Evolutionary conservation across 768 basidiomycete genomes (phyloP).

Genomic region (Lepiota venenata): DNA sequence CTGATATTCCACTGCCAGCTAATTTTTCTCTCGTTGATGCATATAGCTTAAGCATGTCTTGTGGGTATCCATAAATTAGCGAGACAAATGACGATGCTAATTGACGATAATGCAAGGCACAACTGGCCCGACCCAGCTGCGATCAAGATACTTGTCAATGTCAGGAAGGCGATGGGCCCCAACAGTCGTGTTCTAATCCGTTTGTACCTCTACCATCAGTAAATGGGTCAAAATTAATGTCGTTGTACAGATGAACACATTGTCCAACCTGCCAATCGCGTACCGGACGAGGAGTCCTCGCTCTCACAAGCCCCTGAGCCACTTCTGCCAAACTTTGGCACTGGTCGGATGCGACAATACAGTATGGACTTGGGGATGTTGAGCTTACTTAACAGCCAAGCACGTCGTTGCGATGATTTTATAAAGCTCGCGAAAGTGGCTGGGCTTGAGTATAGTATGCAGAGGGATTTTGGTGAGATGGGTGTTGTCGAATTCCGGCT

Average conservation of each 20-base stretch:
- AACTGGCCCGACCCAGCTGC: conserved; percentile 35
- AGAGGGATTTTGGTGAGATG: conserved; percentile 28
- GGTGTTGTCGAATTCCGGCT: conserved; percentile 24
- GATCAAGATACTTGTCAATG: conserved; percentile 29
- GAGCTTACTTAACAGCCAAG: conserved; percentile 34
- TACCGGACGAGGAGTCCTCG: background rate
- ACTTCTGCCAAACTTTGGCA: conserved; percentile 44
- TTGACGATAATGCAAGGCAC: conserved; percentile 19
- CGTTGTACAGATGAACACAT: conserved; percentile 30
- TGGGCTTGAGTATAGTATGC: conserved; percentile 27
- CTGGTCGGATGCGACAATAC: conserved; percentile 35
- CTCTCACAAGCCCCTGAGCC: conserved; percentile 34
- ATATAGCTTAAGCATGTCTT: conserved; percentile 31
- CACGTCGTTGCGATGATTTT: conserved; percentile 38
- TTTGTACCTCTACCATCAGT: conserved; percentile 14
- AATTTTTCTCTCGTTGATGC: background rate
- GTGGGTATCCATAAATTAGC: conserved; percentile 18
- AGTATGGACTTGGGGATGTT: conserved; percentile 46
- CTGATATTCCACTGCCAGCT: too few relatives aligned
- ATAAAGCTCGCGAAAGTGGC: conserved; percentile 27
- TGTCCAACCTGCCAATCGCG: conserved; percentile 23
- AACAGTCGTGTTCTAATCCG: conserved; percentile 34
- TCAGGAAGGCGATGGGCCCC: conserved; percentile 31
- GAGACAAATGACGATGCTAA: background rate
- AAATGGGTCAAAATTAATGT: background rate